Percentiles rank a stretch among this genome's conserved stretches.
Conservation (phyloP, 139 green algal genomes). For the Zygnema circumcarinatum region DNA sequence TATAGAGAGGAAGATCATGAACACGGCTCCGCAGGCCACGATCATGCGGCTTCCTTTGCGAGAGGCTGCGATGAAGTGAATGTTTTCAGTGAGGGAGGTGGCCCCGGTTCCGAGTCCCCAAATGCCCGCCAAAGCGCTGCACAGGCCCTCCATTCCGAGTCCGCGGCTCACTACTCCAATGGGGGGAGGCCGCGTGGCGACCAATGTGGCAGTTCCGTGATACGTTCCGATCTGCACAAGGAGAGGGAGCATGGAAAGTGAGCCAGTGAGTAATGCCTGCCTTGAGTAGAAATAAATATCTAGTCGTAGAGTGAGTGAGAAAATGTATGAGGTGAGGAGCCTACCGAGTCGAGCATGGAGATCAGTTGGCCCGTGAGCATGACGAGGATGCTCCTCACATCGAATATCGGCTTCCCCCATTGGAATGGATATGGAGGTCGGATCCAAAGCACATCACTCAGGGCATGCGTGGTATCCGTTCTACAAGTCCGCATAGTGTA, state of each 20-base stretch:
- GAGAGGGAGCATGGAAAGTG: not conserved
- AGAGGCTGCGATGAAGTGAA: slow-evolving; percentile 37
- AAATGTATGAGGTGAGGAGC: slow-evolving; percentile 9
- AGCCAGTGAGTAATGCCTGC: not conserved
- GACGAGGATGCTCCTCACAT: not conserved
- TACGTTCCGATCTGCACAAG: slow-evolving; percentile 5
- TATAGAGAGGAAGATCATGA: slow-evolving; percentile 34
- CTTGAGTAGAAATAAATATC: not conserved
- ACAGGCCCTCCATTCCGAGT: slow-evolving; percentile 26
- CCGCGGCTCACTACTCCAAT: slow-evolving; percentile 27
- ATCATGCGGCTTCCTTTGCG: slow-evolving; percentile 30
- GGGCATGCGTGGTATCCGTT: not conserved
- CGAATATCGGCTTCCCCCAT: slow-evolving; percentile 33
- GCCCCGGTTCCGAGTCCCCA: slow-evolving; percentile 28
- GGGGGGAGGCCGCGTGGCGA: slow-evolving; percentile 1
- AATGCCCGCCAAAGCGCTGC: slow-evolving; percentile 29
- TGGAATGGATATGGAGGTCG: slow-evolving; percentile 40
- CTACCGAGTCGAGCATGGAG: slow-evolving; percentile 34
- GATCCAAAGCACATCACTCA: slow-evolving; percentile 20
- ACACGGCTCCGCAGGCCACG: not conserved
- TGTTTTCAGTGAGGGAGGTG: slow-evolving; percentile 39
- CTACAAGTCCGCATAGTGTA: not conserved
- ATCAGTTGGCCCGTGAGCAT: slow-evolving; percentile 24
- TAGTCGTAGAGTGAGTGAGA: not conserved
- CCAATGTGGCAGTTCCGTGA: not conserved